A percentile compares a stretch with the other conserved stretches of the same genome.
phyloP scores from a whole-genome alignment of 805 yeast species.

The Blastobotrys attinorum region DNA sequence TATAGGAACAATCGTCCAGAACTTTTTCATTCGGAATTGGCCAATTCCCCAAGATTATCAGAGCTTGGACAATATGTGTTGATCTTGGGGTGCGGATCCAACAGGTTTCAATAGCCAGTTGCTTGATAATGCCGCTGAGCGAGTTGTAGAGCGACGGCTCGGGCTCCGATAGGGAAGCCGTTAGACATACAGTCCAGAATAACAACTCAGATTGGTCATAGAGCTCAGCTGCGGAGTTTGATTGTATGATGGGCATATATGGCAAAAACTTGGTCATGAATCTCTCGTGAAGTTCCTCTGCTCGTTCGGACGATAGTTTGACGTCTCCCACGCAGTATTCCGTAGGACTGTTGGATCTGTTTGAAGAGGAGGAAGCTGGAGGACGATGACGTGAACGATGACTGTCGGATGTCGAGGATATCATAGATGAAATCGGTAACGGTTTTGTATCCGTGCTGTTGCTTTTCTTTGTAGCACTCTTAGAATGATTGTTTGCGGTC shows the following conservation, averaged over 20 bases:
- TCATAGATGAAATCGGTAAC: neutral
- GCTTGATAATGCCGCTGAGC: conserved; percentile 70
- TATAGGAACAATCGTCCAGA: conserved; percentile 81
- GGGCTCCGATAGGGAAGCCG: conserved; percentile 81
- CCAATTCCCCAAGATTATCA: conserved; percentile 80
- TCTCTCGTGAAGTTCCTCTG: conserved; percentile 60
- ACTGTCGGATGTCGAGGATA: neutral
- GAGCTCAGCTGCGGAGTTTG: conserved; percentile 63
- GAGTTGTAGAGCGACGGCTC: conserved; percentile 75
- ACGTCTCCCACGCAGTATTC: conserved; percentile 78
- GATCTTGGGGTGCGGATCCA: conserved; percentile 92
- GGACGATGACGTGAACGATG: too few species aligned
- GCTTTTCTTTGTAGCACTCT: neutral
- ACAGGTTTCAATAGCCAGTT: conserved; percentile 83
- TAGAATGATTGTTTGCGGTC: neutral
- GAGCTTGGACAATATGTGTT: conserved; percentile 86
- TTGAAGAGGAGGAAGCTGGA: conserved; percentile 2
- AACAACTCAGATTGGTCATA: conserved; percentile 76
- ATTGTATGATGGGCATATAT: conserved; percentile 67
- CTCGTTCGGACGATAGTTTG: conserved; percentile 54
- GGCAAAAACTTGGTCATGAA: conserved; percentile 66
- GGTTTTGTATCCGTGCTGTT: neutral
- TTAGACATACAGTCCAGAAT: conserved; percentile 85
- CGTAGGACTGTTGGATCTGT: conserved; percentile 19
- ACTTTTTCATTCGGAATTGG: conserved; percentile 90